These are phyloP conservation scores for Actinomortierella ambigua DNA, from an alignment of 371 early-diverging fungal genomes.

Conservation along the genomic window DNA sequence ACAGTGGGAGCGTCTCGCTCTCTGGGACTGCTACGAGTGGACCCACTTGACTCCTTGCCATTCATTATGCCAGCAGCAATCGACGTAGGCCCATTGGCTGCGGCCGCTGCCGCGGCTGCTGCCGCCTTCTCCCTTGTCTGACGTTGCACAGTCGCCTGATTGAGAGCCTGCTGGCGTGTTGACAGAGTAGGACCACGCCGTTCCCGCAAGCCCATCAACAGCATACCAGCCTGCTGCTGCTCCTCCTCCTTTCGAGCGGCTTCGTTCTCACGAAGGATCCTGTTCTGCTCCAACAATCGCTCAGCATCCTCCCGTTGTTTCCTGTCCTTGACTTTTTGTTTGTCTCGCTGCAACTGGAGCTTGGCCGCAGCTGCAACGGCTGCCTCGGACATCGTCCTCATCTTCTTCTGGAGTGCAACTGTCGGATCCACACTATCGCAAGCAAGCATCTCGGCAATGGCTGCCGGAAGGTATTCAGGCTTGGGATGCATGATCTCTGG, in stretches of 20 bases:
- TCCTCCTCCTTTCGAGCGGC: conserved; percentile 18
- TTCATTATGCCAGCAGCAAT: too few relatives aligned
- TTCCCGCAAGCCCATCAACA: too few relatives aligned
- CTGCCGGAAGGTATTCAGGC: too few relatives aligned
- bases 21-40: conserved; percentile 28
- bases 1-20: neutral
- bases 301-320: conserved; percentile 22
- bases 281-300: conserved; percentile 22
- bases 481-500: too few relatives aligned
- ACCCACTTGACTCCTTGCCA: conserved; percentile 20
- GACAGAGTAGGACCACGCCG: too few relatives aligned
- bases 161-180: too few relatives aligned
- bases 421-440: too few relatives aligned
- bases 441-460: too few relatives aligned
- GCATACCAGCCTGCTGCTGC: conserved; percentile 9
- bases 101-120: neutral
- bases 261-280: neutral
- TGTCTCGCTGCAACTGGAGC: conserved; percentile 13
- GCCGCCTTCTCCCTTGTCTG: conserved; percentile 8
- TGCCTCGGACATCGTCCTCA: conserved; percentile 13
- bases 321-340: conserved; percentile 18
- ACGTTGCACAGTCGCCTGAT: conserved; percentile 16
- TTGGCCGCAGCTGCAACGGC: conserved; percentile 13
- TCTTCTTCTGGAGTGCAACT: conserved; percentile 14
- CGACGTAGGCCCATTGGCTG: conserved; percentile 11